Percentiles rank a stretch among this genome's conserved stretches.
phyloP scores from a whole-genome alignment of 352 stramenopile species.

The Blastocystis sp. region DNA sequence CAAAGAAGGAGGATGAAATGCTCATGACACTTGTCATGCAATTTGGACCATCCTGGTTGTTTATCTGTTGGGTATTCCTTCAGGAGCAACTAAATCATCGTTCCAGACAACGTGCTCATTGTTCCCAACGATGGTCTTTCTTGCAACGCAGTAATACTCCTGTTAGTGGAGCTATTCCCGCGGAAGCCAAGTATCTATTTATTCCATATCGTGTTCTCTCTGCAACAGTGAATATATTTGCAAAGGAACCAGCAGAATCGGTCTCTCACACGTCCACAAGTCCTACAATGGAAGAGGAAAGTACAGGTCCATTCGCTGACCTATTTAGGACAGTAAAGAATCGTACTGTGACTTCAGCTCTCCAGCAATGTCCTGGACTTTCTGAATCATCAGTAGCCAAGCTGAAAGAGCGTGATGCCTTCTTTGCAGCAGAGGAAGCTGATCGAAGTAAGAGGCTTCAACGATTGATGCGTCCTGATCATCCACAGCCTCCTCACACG shows the following conservation, averaged over 20 bases:
- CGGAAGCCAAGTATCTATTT: not conserved
- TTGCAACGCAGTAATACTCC: not conserved
- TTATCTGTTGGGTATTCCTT: conserved; percentile 39
- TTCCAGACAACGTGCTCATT: not conserved
- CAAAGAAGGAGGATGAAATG: conserved; percentile 52
- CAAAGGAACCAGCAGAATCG: not conserved
- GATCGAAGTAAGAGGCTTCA: not conserved
- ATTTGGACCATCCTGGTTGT: conserved; percentile 8
- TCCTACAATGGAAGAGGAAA: not conserved
- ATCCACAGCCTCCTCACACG: not conserved
- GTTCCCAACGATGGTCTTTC: not conserved
- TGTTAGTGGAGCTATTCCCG: not conserved
- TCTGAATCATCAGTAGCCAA: not conserved
- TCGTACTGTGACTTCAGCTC: not conserved
- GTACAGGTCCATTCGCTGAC: not conserved
- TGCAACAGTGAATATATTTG: not conserved
- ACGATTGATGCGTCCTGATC: conserved; percentile 30
- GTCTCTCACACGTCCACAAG: not conserved
- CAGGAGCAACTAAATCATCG: conserved; percentile 27
- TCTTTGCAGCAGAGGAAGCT: conserved; percentile 5
- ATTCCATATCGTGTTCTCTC: conserved; percentile 8
- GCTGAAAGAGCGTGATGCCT: conserved; percentile 27
- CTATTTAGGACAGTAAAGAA: not conserved
- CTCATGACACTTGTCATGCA: conserved; percentile 19
- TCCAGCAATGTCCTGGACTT: not conserved